Base-by-base conservation (phyloP, 2,329 filamentous ascomycete genomes). In the Knoxdaviesia capensis region DNA sequence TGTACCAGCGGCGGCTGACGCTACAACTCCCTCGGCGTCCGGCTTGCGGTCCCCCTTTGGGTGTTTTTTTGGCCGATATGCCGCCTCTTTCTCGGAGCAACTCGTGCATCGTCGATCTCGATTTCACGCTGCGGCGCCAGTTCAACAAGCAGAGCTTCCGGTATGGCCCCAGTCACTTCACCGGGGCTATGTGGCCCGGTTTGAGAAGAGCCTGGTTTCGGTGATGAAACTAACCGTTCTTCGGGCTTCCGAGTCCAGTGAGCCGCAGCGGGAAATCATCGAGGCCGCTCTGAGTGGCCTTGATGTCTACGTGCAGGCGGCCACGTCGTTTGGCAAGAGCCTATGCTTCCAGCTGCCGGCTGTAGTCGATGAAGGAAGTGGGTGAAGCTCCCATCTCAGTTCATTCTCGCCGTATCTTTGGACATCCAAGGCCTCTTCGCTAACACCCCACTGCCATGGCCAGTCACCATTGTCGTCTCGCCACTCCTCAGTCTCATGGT, bases 271-370 rank as follows among this genome's bases (percentile, higher is more conserved):
- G 45, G 86, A 96, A 53, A 86, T 94, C 44, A 88, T 96, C 43
- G 67, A 71, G 44, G 81, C 84, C 6, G 82, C 83, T 3, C 66
- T 94, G 6, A 74, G 80, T 43, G 80, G 84, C 10, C 69, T 87
- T 47, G 88, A 96, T 77, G 80, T 96, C 37, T 94, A 93, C 54
- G 71, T 96, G 1, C 88, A 94, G 59, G 88, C 88, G 39, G 82
- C 82, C 43, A 87, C 82, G 3, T 84, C 80, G 7, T 94, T 94
- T 56, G 88, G 87, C 36, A 94, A 94, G 59, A 92, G 84, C 53
- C 59, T 94, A 42, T 94, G 88, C 61, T 94, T 88, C 55, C 87
- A 94, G 56, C 68, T 94, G 1, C 87, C 87, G 6, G 87, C 87
- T 29, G 77, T 94, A 32, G 77, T 94, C 44, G 80, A 88, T 52